phyloP scores from a whole-genome alignment of 2,329 filamentous ascomycete species.

The Cladosporium oxysporum region DNA sequence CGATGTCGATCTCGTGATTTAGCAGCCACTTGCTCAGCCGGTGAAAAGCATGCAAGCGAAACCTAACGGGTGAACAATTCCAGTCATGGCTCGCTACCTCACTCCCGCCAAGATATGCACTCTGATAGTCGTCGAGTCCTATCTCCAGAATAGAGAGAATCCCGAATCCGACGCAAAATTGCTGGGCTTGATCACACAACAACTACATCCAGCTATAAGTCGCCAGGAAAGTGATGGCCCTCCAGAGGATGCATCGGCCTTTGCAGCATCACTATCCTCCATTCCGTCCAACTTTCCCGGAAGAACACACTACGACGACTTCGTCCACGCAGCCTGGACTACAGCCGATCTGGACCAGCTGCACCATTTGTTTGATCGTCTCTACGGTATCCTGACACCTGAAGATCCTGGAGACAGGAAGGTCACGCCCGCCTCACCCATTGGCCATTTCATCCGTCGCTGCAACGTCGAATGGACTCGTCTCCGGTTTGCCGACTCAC shows the following conservation, averaged over 20 bases:
- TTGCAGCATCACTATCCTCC: slow-evolving; percentile 23
- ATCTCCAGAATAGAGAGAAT: slow-evolving; percentile 43
- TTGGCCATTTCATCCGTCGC: slow-evolving; percentile 78
- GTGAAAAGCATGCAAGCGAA: slow-evolving; percentile 23
- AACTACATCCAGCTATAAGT: slow-evolving; percentile 6
- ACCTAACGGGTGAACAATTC: slow-evolving; percentile 7
- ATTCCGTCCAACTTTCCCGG: slow-evolving; percentile 60
- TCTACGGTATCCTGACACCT: slow-evolving; percentile 42
- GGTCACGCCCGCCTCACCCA: slow-evolving; percentile 64
- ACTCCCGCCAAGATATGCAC: slow-evolving; percentile 88
- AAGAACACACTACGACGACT: slow-evolving; percentile 81
- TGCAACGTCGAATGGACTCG: slow-evolving; percentile 77
- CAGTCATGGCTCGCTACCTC: slow-evolving; percentile 73
- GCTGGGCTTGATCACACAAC: slow-evolving; percentile 70
- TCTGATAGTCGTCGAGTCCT: slow-evolving; percentile 77
- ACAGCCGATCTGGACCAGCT: slow-evolving; percentile 80
- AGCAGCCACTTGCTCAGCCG: not conserved
- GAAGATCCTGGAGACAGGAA: slow-evolving; percentile 55
- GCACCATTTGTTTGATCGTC: slow-evolving; percentile 64
- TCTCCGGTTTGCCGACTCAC: slow-evolving; percentile 75
- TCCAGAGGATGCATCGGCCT: slow-evolving; percentile 46
- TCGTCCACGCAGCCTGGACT: slow-evolving; percentile 78
- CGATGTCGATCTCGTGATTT: not conserved
- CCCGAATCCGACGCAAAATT: slow-evolving; percentile 41
- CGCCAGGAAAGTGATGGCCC: slow-evolving; percentile 43